Base-by-base conservation (phyloP, 2,329 filamentous ascomycete genomes). In the Beauveria sp. region DNA sequence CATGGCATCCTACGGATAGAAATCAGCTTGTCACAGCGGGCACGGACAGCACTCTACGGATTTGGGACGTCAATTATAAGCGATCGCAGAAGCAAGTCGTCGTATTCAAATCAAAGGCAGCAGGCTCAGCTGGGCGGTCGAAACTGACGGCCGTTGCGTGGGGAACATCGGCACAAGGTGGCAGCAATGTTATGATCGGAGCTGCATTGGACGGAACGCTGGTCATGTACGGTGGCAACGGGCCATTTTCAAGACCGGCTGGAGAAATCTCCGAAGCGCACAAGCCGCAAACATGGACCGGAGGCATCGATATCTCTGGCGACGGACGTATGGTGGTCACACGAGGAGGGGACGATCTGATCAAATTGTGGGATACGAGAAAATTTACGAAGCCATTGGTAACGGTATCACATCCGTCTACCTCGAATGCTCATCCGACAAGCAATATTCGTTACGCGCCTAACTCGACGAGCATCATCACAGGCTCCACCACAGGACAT, bases 281-380 rank as follows among this genome's bases (percentile, higher is more conserved):
- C 74, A 83, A 79, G 48, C 81, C 85, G 22, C 86, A 90, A 70
- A 93, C 92, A 1, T 98, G 95, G 92, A 97, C 93, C 1, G 88
- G 92, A 59, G 93, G 93, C 4, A 77, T 99, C 49, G 93, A 96
- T 69, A 89, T 99, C 68, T 98, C 93, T 67, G 80, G 87, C 0
- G 95, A 98, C 72, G 95, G 95, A 10, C 85, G 93, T 63, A 88
- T 97, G 77, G 86, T 98, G 3, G 88, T 97, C 8, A 96, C 92
- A 1, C 83, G 92, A 67, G 95, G 95, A 61, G 93, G 93, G 56
- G 95, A 99, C 74, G 86, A 96, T 71, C 83, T 89, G 2, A 93
- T 99, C 74, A 98, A 98, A 76, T 81, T 97, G 2, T 99, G 95
- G 95, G 95, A 99, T 72, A 96, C 88, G 3, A 86, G 95, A 63